Evolutionary conservation across 2,329 filamentous ascomycete genomes (phyloP), one percentile per base, ranked within the genome.

Genomic region (Trichoderma koningii): DNA sequence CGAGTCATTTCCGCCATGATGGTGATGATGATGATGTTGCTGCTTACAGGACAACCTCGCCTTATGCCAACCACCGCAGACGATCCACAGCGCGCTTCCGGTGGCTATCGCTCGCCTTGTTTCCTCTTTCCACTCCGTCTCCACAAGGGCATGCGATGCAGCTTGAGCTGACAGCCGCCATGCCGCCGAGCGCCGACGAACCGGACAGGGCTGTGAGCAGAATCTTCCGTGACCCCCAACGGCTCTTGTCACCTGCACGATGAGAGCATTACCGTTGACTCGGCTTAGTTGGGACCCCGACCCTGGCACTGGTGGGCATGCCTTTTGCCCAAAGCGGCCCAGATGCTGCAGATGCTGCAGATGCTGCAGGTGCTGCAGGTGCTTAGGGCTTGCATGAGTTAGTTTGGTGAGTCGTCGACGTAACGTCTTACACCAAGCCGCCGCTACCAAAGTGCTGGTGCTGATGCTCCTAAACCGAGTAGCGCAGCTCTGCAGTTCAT

Each of bases 381-480:
- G 10, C 12, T 38, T 38, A 44, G 50, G 38, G 26, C 21, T 42
- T 45, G 42, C 38, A 44, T 44, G 28, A 23, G 12, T 26, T 44
- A 38, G 41, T 21, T 23, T 45, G 28, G 48, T 62, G 53, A 15
- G 26, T 28, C 34, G 59, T 34, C 3, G 21, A 23, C 21, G 21
- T 53, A n/a, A 7, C 38, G 38, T 45, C 50, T 47, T 48, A 55
- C 53, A 23, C 47, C 23, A 30, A 30, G 60, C 60, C 19, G 53
- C 60, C 19, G 23, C 50, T 38, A 53, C n/a, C 51, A 21, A 21
- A 12, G 14, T 48, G 41, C 50, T 63, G 50, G 44, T 50, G 55
- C 56, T 50, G 56, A 60, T 60, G 60, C 19, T 63, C 26, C 41
- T 45, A 26, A 63, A 38, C 42, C 41, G 15, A 28, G 28, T 30